Percentiles rank a stretch among this genome's conserved stretches.
Conservation (phyloP, 257 asterid species). For the Phtheirospermum japonicum region DNA sequence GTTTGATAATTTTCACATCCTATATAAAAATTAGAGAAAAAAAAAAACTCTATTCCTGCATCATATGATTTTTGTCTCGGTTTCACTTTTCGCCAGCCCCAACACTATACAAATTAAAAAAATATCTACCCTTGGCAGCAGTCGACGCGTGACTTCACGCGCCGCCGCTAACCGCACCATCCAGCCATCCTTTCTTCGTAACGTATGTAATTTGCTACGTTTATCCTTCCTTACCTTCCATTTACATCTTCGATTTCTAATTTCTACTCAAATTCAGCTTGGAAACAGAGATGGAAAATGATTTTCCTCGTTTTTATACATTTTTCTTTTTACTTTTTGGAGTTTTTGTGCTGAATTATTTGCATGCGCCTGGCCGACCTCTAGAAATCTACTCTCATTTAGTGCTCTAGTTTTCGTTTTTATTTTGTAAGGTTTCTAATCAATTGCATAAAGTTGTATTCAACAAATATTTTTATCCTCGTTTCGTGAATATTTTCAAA, state of each 20-base stretch:
- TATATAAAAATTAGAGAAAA: too few species aligned
- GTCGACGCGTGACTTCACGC: too few species aligned
- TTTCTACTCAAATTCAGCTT: slow-evolving; percentile 2
- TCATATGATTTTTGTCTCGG: too few species aligned
- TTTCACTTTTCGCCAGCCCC: too few species aligned
- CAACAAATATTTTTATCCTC: too few species aligned
- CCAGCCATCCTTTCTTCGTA: slow-evolving; percentile 10
- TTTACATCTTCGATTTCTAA: background rate
- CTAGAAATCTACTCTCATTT: background rate
- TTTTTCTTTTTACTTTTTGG: background rate
- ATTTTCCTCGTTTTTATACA: background rate
- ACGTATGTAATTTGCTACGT: background rate
- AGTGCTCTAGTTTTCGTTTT: background rate
- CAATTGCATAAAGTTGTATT: slow-evolving; percentile 18
- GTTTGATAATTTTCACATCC: too few species aligned
- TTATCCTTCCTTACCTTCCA: background rate
- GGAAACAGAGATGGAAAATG: background rate
- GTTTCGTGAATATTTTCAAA: too few species aligned
- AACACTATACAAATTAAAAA: too few species aligned
- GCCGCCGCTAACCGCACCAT: too few species aligned
- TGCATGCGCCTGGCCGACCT: slow-evolving; percentile 27
- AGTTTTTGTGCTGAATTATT: slow-evolving; percentile 15
- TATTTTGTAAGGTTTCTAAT: too few species aligned
- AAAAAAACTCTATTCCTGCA: too few species aligned
- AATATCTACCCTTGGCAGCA: too few species aligned